Evolutionary conservation across 192 early-diverging fungal species (phyloP), one percentile per base, ranked within the genome.

Genomic region (Coemansia sp.): DNA sequence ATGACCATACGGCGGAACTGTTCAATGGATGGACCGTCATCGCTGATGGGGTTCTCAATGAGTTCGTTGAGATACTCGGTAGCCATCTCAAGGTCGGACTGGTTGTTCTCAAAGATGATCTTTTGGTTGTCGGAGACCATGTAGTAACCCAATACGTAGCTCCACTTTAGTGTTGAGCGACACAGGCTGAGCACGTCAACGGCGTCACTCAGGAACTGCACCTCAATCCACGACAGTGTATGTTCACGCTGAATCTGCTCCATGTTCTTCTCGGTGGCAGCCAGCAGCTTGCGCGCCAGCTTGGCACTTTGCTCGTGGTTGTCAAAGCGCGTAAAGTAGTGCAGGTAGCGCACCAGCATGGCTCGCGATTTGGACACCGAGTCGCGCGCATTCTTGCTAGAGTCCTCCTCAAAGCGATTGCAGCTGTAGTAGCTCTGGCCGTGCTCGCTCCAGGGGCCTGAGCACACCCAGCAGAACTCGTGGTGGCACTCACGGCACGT

Each of bases 381-480:
- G 65, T 93, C 94, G 62, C 94, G 86, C 9, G 96, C 94, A 41
- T 92, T 89, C 43, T 92, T 78, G 67, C 91, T 90, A 24, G 85
- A 88, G 23, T 89, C 90, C 75, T 99, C 97, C 68, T 95, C 93
- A 74, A 88, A 99, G 39, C 96, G 89, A 83, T 95, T 98, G 84
- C 97, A 99, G 76, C 89, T 94, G 79, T 99, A 99, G 89, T 90
- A 99, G 70, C 85, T 85, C 37, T 91, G 93, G 6, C 95, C 95
- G 67, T 99, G 97, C 63, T 98, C 94, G 3, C 85, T 82, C 97
- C 97, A 99, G 24, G 95, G 94, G 14, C 95, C 96, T 87, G 90
- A 86, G 79, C 97, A 99, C 41, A 99, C 92, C 97, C 97, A 99
- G 78, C 97, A 99, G 74, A 97, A 99, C 84, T 99, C 94, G 76